Evolutionary conservation across 306 rosid genomes (phyloP).

Genomic region (Oxytropis ochrocephala): DNA sequence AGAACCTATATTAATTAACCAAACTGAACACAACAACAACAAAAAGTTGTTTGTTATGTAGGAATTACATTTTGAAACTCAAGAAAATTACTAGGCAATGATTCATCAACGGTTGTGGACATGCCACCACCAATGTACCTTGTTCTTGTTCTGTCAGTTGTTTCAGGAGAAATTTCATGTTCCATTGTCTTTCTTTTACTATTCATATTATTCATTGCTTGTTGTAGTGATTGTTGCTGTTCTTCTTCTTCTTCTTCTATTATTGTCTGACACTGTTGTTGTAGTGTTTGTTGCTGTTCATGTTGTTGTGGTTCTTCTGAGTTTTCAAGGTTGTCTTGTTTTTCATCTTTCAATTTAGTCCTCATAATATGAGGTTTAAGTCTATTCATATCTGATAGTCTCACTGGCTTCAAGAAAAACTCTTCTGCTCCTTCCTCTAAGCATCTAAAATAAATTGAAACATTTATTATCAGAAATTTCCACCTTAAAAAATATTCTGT

Average conservation of each 20-base stretch:
- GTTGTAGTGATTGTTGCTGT: constrained; percentile 11
- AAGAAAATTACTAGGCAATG: constrained; percentile 19
- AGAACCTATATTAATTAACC: constrained; percentile 38
- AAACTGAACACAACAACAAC: not conserved
- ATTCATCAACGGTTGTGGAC: constrained; percentile 50
- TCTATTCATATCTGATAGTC: constrained; percentile 52
- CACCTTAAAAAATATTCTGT: not conserved
- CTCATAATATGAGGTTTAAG: constrained; percentile 67
- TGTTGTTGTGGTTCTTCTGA: constrained; percentile 16
- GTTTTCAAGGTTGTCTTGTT: constrained; percentile 27
- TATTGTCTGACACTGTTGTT: not conserved
- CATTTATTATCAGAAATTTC: not conserved
- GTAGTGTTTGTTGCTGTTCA: not conserved
- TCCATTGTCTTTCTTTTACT: constrained; percentile 77
- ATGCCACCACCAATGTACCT: constrained; percentile 53
- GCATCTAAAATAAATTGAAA: constrained; percentile 40
- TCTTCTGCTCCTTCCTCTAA: constrained; percentile 92
- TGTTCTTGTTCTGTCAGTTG: constrained; percentile 77
- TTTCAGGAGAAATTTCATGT: constrained; percentile 62
- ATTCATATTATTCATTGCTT: constrained; percentile 20
- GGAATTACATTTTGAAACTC: constrained; percentile 28
- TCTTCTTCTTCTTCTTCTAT: not conserved
- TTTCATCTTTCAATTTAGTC: constrained; percentile 46
- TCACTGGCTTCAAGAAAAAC: constrained; percentile 84
- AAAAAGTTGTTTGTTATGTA: constrained; percentile 14